Conservation (phyloP, 495 filamentous ascomycete species). For the Neurospora sp. region DNA sequence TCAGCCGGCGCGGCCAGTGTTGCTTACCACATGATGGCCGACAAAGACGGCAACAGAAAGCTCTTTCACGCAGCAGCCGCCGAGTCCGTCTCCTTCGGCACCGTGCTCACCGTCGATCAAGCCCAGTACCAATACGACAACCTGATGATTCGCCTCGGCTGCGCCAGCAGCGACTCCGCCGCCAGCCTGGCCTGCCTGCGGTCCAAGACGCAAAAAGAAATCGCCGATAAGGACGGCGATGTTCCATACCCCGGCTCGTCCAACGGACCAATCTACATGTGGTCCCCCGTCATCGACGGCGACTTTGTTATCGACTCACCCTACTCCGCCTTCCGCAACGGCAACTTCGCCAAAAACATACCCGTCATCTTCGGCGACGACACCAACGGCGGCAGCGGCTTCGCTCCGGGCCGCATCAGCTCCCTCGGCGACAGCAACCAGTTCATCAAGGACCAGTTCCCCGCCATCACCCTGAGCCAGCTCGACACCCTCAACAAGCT, state of each 20-base stretch:
- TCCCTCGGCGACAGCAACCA: slow-evolving; percentile 36
- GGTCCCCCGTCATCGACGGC: slow-evolving; percentile 49
- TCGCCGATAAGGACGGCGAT: slow-evolving; percentile 45
- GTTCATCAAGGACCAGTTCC: slow-evolving; percentile 57
- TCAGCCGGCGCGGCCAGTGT: slow-evolving; percentile 58
- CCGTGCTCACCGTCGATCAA: slow-evolving; percentile 47
- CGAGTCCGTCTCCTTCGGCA: slow-evolving; percentile 56
- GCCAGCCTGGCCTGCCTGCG: slow-evolving; percentile 52
- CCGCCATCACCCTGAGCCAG: slow-evolving; percentile 42
- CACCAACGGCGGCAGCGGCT: slow-evolving; percentile 61
- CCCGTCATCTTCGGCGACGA: slow-evolving; percentile 62
- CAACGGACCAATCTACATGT: slow-evolving; percentile 37
- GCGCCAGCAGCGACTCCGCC: slow-evolving; percentile 20
- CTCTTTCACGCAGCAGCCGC: slow-evolving; percentile 56
- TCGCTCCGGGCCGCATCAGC: slow-evolving; percentile 43
- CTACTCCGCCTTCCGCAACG: slow-evolving; percentile 45
- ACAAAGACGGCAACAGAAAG: slow-evolving; percentile 20
- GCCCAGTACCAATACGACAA: slow-evolving; percentile 57
- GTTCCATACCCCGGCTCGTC: slow-evolving; percentile 42
- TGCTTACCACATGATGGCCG: slow-evolving; percentile 52
- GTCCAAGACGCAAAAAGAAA: slow-evolving; percentile 30
- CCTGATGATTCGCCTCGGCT: slow-evolving; percentile 47
- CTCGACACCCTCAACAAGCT: slow-evolving; percentile 44
- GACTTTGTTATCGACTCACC: slow-evolving; percentile 49
- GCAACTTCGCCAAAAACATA: slow-evolving; percentile 51